A percentile compares a stretch with the other conserved stretches of the same genome.
Evolutionary conservation across 2,329 filamentous ascomycete genomes (phyloP).

Genomic region (Spiromastix sp.): DNA sequence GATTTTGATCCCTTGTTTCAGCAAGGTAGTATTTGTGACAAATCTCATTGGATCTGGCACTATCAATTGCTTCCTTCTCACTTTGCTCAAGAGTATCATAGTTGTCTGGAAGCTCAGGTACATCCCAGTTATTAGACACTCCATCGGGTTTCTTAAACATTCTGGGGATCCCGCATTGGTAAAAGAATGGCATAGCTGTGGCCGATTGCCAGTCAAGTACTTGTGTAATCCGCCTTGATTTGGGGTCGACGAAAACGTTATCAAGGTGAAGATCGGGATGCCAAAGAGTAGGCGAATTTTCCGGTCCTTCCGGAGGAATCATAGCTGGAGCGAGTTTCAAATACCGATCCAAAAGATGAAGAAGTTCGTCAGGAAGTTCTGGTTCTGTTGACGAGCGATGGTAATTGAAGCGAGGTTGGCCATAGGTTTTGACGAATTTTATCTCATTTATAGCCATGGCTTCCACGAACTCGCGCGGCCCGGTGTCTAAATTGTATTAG

Average conservation of each 20-base stretch:
- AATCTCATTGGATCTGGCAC: neutral
- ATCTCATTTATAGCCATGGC: too few relatives aligned
- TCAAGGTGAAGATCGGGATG: slow-evolving; percentile 8
- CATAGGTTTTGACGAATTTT: too few relatives aligned
- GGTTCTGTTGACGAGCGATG: slow-evolving; percentile 1
- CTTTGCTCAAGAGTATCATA: neutral
- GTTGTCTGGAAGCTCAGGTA: neutral
- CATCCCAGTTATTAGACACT: neutral
- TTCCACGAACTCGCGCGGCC: too few relatives aligned
- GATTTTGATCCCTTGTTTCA: neutral
- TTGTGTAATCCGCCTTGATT: slow-evolving; percentile 2
- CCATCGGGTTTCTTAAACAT: too few relatives aligned
- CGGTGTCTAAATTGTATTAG: too few relatives aligned
- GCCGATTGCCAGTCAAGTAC: slow-evolving; percentile 8
- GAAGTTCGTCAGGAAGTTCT: slow-evolving; percentile 1
- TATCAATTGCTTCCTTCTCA: neutral
- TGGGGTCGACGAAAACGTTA: slow-evolving; percentile 6
- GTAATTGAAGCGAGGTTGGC: slow-evolving; percentile 4
- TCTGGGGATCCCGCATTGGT: too few relatives aligned
- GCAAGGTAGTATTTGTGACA: slow-evolving; percentile 1
- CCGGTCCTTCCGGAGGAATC: too few relatives aligned
- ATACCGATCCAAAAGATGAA: slow-evolving; percentile 1
- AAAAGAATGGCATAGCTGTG: too few relatives aligned
- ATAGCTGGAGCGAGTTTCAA: neutral
- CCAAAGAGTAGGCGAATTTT: slow-evolving; percentile 6